Evolutionary conservation across 306 rosid genomes (phyloP).

Genomic region (Trifolium pratense): DNA sequence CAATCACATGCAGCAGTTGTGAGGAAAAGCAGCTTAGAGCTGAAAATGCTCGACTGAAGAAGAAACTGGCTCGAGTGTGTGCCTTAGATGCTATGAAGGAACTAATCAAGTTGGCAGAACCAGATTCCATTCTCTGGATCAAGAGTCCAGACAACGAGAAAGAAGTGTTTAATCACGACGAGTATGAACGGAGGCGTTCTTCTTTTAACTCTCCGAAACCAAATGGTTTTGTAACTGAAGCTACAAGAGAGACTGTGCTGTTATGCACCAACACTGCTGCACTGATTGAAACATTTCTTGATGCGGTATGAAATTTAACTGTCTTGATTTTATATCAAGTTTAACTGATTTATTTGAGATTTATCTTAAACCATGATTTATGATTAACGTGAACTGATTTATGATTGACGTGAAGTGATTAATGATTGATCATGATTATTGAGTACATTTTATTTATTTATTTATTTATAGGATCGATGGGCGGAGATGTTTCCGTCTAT

Average conservation of each 20-base stretch:
- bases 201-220: slow-evolving; percentile 54
- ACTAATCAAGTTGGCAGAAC: slow-evolving; percentile 68
- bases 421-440: neutral
- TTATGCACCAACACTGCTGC: slow-evolving; percentile 58
- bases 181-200: slow-evolving; percentile 59
- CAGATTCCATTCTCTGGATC: slow-evolving; percentile 69
- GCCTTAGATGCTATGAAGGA: slow-evolving; percentile 79
- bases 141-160: slow-evolving; percentile 57
- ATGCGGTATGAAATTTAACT: slow-evolving; percentile 54
- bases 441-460: slow-evolving; percentile 25
- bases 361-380: too few species aligned
- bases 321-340: neutral
- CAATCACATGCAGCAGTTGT: slow-evolving; percentile 63
- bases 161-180: slow-evolving; percentile 66
- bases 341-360: too few species aligned
- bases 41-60: slow-evolving; percentile 77
- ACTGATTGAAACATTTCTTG: slow-evolving; percentile 70
- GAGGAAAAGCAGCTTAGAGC: slow-evolving; percentile 82
- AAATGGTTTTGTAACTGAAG: slow-evolving; percentile 60
- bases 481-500: slow-evolving; percentile 66
- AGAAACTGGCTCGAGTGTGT: slow-evolving; percentile 65
- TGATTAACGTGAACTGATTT: too few species aligned
- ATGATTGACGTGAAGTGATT: too few species aligned
- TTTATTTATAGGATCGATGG: slow-evolving; percentile 72
- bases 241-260: slow-evolving; percentile 57